Conservation (phyloP, 2,329 filamentous ascomycete species). For the Fusarium succisae region DNA sequence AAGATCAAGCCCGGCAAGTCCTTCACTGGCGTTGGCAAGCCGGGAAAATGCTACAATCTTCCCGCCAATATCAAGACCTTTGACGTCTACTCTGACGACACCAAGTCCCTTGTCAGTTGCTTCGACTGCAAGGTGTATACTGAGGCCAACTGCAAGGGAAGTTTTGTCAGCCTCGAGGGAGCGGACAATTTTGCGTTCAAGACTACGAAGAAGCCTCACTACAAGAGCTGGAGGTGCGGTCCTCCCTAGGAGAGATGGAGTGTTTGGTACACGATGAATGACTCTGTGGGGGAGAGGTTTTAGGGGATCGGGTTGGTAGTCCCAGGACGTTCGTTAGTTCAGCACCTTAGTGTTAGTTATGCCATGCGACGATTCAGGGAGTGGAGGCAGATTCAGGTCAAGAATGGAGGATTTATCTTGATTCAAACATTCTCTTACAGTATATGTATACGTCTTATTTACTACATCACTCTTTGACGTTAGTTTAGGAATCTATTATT, state of each 20-base stretch:
- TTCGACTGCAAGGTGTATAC: slow-evolving; percentile 6
- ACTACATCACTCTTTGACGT: neutral
- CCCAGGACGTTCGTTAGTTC: neutral
- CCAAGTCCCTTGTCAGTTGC: neutral
- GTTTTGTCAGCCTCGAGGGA: neutral
- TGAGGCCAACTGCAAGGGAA: neutral
- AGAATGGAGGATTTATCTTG: neutral
- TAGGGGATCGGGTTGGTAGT: neutral
- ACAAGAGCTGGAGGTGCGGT: slow-evolving; percentile 6
- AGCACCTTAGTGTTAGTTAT: neutral
- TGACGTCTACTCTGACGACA: neutral
- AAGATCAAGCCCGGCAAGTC: neutral
- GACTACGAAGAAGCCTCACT: neutral
- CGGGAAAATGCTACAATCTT: neutral
- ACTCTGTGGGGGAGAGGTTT: neutral
- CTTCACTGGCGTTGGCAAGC: neutral
- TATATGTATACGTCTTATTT: neutral
- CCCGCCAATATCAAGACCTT: slow-evolving; percentile 1
- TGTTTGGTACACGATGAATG: neutral
- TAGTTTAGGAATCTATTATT: neutral
- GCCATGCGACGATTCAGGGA: neutral
- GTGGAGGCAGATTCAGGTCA: neutral
- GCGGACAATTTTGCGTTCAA: neutral
- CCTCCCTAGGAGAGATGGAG: neutral
- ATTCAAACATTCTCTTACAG: neutral